A percentile compares a stretch with the other conserved stretches of the same genome.
Conservation (phyloP, 257 asterid species). For the Datura wrightii region DNA sequence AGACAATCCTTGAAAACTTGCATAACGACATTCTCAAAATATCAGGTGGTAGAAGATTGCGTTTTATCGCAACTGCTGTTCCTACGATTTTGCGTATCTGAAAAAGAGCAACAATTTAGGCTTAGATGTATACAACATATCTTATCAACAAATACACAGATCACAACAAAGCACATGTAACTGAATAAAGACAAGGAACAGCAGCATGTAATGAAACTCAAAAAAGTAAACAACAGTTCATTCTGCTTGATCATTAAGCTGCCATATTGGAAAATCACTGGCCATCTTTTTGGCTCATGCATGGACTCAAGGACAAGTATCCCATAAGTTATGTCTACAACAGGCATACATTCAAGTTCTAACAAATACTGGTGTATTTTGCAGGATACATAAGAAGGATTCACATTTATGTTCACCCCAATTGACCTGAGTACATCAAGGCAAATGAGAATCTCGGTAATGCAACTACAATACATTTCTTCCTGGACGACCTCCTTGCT, state of each 20-base stretch:
- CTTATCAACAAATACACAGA: conserved; percentile 4
- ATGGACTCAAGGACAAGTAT: not conserved
- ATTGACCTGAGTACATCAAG: not conserved
- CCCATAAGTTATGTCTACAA: not conserved
- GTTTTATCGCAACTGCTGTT: conserved; percentile 83
- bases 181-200: conserved; percentile 19
- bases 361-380: not conserved
- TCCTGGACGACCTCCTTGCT: not conserved
- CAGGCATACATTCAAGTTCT: not conserved
- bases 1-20: conserved; percentile 79
- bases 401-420: not conserved
- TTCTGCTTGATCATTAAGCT: conserved; percentile 13
- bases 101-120: conserved; percentile 22
- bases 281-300: not conserved
- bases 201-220: conserved; percentile 17
- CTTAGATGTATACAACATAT: conserved; percentile 7
- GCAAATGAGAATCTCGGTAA: conserved; percentile 27
- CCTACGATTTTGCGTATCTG: conserved; percentile 98
- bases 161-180: not conserved
- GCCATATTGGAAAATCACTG: not conserved
- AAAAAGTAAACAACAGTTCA: conserved; percentile 15
- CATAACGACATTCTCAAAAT: conserved; percentile 62
- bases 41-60: conserved; percentile 76
- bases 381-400: conserved; percentile 25
- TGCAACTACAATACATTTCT: not conserved